Evolutionary conservation across 2,329 filamentous ascomycete genomes (phyloP).

Genomic region (Berkeleyomyces rouxiae): DNA sequence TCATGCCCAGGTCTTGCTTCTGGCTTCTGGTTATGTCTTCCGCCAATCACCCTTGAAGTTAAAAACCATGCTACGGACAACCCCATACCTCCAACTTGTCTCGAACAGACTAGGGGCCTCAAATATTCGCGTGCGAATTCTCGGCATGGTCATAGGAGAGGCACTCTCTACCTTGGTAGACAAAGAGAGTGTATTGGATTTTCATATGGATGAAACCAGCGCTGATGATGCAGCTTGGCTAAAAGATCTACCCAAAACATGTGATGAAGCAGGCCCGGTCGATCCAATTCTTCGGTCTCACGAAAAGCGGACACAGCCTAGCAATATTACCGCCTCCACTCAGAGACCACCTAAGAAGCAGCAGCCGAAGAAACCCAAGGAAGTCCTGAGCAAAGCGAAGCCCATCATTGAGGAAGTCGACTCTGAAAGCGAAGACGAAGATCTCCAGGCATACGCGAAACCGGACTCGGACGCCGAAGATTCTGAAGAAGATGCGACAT

Average conservation of each 20-base stretch:
- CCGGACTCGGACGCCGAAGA: slow-evolving; percentile 80
- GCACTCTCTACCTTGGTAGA: slow-evolving; percentile 46
- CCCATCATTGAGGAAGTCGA: slow-evolving; percentile 50
- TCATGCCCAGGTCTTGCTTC: slow-evolving; percentile 61
- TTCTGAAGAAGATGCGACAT: slow-evolving; percentile 79
- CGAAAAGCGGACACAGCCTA: slow-evolving; percentile 8
- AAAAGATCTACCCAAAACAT: slow-evolving; percentile 43
- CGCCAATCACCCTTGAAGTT: slow-evolving; percentile 49
- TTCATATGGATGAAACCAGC: slow-evolving; percentile 65
- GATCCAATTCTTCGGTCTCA: slow-evolving; percentile 28
- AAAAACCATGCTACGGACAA: slow-evolving; percentile 51
- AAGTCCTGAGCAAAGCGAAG: slow-evolving; percentile 21
- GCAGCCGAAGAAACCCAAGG: slow-evolving; percentile 20
- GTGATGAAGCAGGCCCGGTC: slow-evolving; percentile 46
- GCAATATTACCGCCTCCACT: slow-evolving; percentile 10
- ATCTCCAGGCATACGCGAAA: slow-evolving; percentile 64
- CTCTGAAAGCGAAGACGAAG: slow-evolving; percentile 44
- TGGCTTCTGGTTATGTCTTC: slow-evolving; percentile 61
- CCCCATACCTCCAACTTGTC: slow-evolving; percentile 56
- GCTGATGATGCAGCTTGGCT: slow-evolving; percentile 61
- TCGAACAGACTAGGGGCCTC: slow-evolving; percentile 73
- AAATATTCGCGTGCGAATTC: slow-evolving; percentile 56
- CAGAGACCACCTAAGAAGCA: slow-evolving; percentile 14
- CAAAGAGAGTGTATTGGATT: slow-evolving; percentile 61
- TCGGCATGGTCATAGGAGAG: slow-evolving; percentile 80